Evolutionary conservation across 2,329 filamentous ascomycete genomes (phyloP).

Genomic region (Alternaria atra): DNA sequence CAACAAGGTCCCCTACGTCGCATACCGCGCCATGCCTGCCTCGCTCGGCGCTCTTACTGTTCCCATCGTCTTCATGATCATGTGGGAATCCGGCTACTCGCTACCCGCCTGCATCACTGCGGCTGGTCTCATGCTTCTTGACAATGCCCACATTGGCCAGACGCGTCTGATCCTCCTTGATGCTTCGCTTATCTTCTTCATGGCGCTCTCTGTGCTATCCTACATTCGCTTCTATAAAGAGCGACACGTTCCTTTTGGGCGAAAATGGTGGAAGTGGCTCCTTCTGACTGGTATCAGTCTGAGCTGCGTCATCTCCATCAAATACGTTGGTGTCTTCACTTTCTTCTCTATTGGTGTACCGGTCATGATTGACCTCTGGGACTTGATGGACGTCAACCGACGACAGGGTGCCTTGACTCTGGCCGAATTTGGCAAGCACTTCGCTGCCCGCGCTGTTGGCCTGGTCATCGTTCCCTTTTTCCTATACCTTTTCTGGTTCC

Average conservation of each 20-base stretch:
- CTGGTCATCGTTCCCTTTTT: constrained; percentile 92
- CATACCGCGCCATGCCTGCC: constrained; percentile 92
- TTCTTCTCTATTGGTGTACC: constrained; percentile 97
- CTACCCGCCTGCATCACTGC: constrained; percentile 90
- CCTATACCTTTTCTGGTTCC: constrained; percentile 99
- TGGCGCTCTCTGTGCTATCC: constrained; percentile 91
- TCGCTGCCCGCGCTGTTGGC: constrained; percentile 83
- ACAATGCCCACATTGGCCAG: constrained; percentile 98
- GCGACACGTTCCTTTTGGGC: constrained; percentile 84
- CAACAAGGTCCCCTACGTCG: constrained; percentile 97
- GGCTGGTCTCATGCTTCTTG: constrained; percentile 85
- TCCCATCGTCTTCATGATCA: constrained; percentile 92
- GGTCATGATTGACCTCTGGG: constrained; percentile 94
- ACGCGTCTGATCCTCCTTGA: constrained; percentile 94
- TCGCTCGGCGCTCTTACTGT: constrained; percentile 92
- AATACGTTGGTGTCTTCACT: constrained; percentile 96
- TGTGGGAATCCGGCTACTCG: constrained; percentile 99
- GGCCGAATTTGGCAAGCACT: constrained; percentile 85
- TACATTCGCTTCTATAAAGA: constrained; percentile 99
- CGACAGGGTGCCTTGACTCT: constrained; percentile 82
- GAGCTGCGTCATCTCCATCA: constrained; percentile 97
- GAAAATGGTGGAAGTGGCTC: constrained; percentile 99
- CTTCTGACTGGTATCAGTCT: constrained; percentile 92
- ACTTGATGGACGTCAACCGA: constrained; percentile 87
- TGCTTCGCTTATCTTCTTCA: constrained; percentile 91